Conservation (phyloP, 2,329 filamentous ascomycete species). For the Nectriaceae sp. region DNA sequence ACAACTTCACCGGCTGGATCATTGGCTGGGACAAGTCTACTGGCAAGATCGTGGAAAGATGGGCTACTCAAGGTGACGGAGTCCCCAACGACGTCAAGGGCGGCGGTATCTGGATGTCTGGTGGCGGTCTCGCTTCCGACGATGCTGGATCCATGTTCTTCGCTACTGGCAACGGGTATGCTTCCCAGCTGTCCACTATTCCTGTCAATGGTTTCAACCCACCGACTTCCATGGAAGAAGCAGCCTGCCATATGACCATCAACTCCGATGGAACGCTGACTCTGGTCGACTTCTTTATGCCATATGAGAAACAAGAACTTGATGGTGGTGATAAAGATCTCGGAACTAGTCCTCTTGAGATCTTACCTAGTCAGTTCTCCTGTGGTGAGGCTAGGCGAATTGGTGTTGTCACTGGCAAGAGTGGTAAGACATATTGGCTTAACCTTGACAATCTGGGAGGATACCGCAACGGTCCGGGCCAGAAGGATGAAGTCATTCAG, state of each 20-base stretch:
- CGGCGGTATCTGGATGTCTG: slow-evolving; percentile 47
- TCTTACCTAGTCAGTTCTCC: slow-evolving; percentile 42
- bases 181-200: slow-evolving; percentile 38
- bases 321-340: slow-evolving; percentile 54
- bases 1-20: slow-evolving; percentile 56
- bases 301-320: slow-evolving; percentile 51
- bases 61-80: slow-evolving; percentile 43
- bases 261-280: slow-evolving; percentile 43
- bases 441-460: slow-evolving; percentile 44
- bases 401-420: slow-evolving; percentile 53
- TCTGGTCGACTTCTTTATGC: slow-evolving; percentile 56
- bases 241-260: slow-evolving; percentile 46
- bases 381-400: slow-evolving; percentile 47
- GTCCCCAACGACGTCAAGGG: slow-evolving; percentile 39
- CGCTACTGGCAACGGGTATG: slow-evolving; percentile 43
- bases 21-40: slow-evolving; percentile 49
- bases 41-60: slow-evolving; percentile 39
- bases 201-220: slow-evolving; percentile 41
- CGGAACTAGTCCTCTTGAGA: slow-evolving; percentile 47
- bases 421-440: slow-evolving; percentile 49
- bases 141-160: slow-evolving; percentile 41
- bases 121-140: slow-evolving; percentile 42
- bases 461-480: slow-evolving; percentile 38
- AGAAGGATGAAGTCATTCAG: slow-evolving; percentile 46
- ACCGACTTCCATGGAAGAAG: slow-evolving; percentile 46